Conservation (phyloP, 2,329 filamentous ascomycete species). For the Cercospora sojina region DNA sequence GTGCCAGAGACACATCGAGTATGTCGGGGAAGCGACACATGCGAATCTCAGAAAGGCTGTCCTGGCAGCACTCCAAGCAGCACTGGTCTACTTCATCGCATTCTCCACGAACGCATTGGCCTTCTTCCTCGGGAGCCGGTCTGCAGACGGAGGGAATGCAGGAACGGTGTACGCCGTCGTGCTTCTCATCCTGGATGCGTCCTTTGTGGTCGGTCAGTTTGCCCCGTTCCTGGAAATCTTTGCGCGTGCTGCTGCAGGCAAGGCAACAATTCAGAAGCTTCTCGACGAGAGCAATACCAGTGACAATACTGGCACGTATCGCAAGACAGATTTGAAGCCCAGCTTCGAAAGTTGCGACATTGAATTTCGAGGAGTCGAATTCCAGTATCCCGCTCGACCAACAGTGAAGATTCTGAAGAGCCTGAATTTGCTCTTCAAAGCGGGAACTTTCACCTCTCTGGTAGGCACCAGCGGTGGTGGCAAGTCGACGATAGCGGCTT, state of each 20-base stretch:
- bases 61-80: slow-evolving; percentile 44
- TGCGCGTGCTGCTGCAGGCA: slow-evolving; percentile 54
- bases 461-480: slow-evolving; percentile 49
- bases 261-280: slow-evolving; percentile 47
- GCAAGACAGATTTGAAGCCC: slow-evolving; percentile 28
- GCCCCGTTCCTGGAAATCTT: slow-evolving; percentile 61
- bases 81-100: slow-evolving; percentile 46
- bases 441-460: slow-evolving; percentile 46
- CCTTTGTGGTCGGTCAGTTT: slow-evolving; percentile 62
- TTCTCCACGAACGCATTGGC: slow-evolving; percentile 49
- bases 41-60: slow-evolving; percentile 45
- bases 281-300: slow-evolving; percentile 35
- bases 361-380: slow-evolving; percentile 41
- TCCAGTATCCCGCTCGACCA: slow-evolving; percentile 48
- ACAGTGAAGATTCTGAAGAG: slow-evolving; percentile 43
- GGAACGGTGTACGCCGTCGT: slow-evolving; percentile 63
- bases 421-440: slow-evolving; percentile 39
- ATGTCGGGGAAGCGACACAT: slow-evolving; percentile 39
- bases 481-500: slow-evolving; percentile 47
- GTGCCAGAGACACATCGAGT: slow-evolving; percentile 40
- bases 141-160: slow-evolving; percentile 37
- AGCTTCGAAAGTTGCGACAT: slow-evolving; percentile 35
- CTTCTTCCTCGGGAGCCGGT: slow-evolving; percentile 46
- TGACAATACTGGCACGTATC: slow-evolving; percentile 29
- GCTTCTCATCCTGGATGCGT: slow-evolving; percentile 63